A percentile compares a stretch with the other conserved stretches of the same genome.
Evolutionary conservation across 2,329 filamentous ascomycete species (phyloP).

Genomic region (Ceratocystis smalleyi): DNA sequence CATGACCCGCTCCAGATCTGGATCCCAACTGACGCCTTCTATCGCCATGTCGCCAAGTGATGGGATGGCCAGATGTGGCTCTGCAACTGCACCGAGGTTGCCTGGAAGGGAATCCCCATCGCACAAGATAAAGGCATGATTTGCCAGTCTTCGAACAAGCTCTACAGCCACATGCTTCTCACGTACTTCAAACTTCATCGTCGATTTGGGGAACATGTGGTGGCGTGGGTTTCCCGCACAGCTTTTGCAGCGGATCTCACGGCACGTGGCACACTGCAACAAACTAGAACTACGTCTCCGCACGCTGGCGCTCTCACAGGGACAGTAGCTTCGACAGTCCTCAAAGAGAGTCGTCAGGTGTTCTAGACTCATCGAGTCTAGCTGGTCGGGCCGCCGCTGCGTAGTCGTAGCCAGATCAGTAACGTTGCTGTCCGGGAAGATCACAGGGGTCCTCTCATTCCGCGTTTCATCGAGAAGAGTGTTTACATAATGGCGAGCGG

Average conservation of each 20-base stretch:
- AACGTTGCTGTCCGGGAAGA: not conserved
- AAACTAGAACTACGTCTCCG: constrained; percentile 21
- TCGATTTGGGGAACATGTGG: constrained; percentile 17
- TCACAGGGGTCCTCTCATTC: not conserved
- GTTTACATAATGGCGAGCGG: constrained; percentile 7
- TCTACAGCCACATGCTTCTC: not conserved
- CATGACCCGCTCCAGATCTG: constrained; percentile 3
- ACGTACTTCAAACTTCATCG: not conserved
- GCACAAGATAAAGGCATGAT: constrained; percentile 4
- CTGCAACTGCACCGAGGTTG: not conserved
- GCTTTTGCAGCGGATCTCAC: constrained; percentile 24
- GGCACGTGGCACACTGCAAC: constrained; percentile 24
- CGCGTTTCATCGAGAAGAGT: not conserved
- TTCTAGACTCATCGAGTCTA: not conserved
- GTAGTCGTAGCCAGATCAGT: not conserved
- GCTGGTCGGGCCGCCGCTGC: not conserved
- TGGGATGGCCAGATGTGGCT: constrained; percentile 2
- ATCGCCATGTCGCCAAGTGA: constrained; percentile 4
- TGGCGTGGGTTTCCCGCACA: constrained; percentile 29
- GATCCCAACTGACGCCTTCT: not conserved
- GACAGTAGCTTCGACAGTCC: constrained; percentile 22
- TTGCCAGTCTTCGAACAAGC: constrained; percentile 8
- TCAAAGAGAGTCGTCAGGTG: not conserved
- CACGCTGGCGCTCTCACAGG: constrained; percentile 23
- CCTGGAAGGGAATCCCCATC: not conserved